Percentiles rank a stretch among this genome's conserved stretches.
These are phyloP conservation scores for Suhomyces terraborum DNA, from an alignment of 1,139 yeast species.

Conservation along the genomic window DNA sequence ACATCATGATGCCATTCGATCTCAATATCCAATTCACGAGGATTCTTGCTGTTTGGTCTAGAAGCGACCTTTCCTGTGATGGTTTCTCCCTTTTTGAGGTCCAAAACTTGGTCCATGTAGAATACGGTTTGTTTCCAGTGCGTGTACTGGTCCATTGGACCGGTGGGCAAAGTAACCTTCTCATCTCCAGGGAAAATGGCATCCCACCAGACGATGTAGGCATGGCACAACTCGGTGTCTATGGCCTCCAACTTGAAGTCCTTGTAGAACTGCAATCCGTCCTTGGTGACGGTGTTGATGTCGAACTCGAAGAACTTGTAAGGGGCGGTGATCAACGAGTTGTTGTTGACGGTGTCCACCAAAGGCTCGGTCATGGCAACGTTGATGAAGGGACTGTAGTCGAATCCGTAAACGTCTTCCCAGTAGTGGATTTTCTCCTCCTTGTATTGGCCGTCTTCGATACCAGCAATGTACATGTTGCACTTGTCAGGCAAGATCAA, in stretches of 20 bases:
- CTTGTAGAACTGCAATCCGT: conserved; percentile 73
- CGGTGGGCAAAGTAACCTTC: conserved; percentile 70
- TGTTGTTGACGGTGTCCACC: conserved; percentile 87
- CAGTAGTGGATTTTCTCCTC: conserved; percentile 91
- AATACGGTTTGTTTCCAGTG: conserved; percentile 99
- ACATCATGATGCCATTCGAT: conserved; percentile 61
- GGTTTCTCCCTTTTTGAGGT: conserved; percentile 73
- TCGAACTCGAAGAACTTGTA: conserved; percentile 78
- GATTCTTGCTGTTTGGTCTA: conserved; percentile 75
- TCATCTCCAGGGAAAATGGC: conserved; percentile 79
- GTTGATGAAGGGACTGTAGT: conserved; percentile 71
- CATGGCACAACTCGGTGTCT: conserved; percentile 83
- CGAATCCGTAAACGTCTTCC: conserved; percentile 97
- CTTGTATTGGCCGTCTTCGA: conserved; percentile 94
- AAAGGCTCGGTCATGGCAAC: conserved; percentile 91
- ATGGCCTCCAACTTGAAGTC: conserved; percentile 70
- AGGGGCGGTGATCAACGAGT: conserved; percentile 72
- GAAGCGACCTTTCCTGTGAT: conserved; percentile 73
- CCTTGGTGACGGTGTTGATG: conserved; percentile 82
- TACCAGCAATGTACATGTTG: conserved; percentile 84
- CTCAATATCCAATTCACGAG: conserved; percentile 81
- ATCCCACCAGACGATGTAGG: conserved; percentile 93
- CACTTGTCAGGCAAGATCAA: conserved; percentile 95
- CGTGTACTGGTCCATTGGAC: conserved; percentile 79
- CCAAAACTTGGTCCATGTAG: conserved; percentile 81